Percentiles rank a stretch among this genome's conserved stretches.
These are phyloP conservation scores for Endothia cerciana DNA, from an alignment of 2,329 filamentous ascomycete genomes.

Conservation along the genomic window DNA sequence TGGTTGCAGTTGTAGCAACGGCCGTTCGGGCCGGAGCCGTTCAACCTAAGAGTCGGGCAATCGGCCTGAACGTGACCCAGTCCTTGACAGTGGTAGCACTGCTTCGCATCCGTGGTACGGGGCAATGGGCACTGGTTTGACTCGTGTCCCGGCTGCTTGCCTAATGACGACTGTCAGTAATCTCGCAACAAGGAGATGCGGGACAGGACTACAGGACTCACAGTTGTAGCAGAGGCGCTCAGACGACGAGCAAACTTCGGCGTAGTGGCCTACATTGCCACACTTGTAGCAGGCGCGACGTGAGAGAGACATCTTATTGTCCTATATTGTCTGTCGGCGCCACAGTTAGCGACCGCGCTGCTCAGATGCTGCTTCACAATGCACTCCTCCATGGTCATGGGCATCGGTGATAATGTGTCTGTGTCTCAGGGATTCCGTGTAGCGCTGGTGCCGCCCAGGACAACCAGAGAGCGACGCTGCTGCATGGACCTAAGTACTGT, in stretches of 20 bases:
- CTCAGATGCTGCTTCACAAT: neutral
- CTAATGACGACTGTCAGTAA: conserved; percentile 43
- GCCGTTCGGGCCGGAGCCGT: conserved; percentile 73
- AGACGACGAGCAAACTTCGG: conserved; percentile 94
- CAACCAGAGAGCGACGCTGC: neutral
- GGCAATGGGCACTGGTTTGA: conserved; percentile 97
- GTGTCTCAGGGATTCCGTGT: neutral
- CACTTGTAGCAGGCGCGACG: conserved; percentile 84
- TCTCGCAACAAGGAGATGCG: neutral
- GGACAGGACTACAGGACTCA: conserved; percentile 55
- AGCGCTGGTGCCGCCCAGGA: neutral
- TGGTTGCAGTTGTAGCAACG: conserved; percentile 98
- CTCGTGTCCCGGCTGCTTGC: conserved; percentile 94
- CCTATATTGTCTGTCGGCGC: conserved; percentile 31
- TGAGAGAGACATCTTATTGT: conserved; percentile 72
- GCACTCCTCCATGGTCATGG: conserved; percentile 31
- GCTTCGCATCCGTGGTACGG: conserved; percentile 96
- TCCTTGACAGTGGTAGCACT: conserved; percentile 99
- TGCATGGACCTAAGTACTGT: neutral
- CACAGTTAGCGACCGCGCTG: neutral
- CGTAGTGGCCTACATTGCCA: conserved; percentile 80
- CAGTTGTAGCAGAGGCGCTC: conserved; percentile 99
- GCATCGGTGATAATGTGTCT: neutral
- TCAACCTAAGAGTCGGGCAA: conserved; percentile 94
- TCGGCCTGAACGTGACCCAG: conserved; percentile 98